Base-by-base conservation (phyloP, 371 early-diverging fungal species). In the Choanephora cucurbitarum region DNA sequence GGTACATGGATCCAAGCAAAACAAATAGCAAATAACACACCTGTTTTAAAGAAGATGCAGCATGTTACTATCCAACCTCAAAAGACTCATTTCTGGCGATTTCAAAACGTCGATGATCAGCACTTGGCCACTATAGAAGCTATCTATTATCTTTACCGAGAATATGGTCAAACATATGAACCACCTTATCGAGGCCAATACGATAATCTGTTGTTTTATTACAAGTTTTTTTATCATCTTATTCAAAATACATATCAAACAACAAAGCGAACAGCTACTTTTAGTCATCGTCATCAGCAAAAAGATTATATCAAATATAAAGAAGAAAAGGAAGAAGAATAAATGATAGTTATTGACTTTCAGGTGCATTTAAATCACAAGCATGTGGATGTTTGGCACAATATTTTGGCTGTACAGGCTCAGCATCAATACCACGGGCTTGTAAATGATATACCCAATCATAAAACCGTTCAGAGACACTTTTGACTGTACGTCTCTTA, bases 81-180 rank as follows among this genome's bases (percentile, higher is more conserved):
- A 31, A 79, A 79, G 55, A 97, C 97, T 2, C 69, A 88, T 51
- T 97, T 97, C 66, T 97, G 96, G 96, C 80, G 97, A 44, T 91
- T 84, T 66, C 97, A 97, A 70, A 79, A 81, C 45, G 68, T 82
- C 33, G 83, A 84, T 42, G 84, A 86, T 17, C 65, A 79, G 41
- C 83, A 90, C 60, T 67, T 97, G 42, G 92, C 95, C 0, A 97
- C 97, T 2, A 95, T 97, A 45, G 97, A 97, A 65, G 97, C 97
- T 2, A 92, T 95, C 31, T 96, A 97, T 60, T 95, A 89, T 58
- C 81, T 94, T 47, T 92, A 89, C 68, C 78, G 84, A 23, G 96
- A 95, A 70, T 90, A 84, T 53, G 69, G 61, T 7, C 62, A 72
- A 21, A 58, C 73, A 4, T 75, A 67, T 44, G 67, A 69, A 59